Percentiles rank a stretch among this genome's conserved stretches.
Conservation (phyloP, 2,329 filamentous ascomycete species). For the Aureobasidium musti region DNA sequence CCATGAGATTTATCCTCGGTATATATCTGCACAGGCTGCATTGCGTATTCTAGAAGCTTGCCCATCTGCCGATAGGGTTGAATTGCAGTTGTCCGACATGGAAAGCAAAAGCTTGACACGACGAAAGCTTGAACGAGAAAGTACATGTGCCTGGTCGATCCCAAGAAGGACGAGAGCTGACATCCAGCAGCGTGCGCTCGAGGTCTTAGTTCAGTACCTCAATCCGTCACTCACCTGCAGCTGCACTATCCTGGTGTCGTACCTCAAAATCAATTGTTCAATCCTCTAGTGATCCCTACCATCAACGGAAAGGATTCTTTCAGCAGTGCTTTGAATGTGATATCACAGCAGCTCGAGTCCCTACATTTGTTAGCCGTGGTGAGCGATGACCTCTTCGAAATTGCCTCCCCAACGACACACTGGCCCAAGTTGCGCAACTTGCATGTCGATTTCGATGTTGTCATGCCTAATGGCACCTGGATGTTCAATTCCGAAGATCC, state of each 20-base stretch:
- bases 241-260: constrained; percentile 2
- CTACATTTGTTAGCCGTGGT: neutral
- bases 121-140: neutral
- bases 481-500: neutral
- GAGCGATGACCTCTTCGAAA: neutral
- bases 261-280: neutral
- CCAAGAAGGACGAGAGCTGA: neutral
- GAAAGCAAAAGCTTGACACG: neutral
- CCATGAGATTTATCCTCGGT: neutral
- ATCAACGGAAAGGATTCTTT: neutral
- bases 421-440: neutral
- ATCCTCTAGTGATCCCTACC: neutral
- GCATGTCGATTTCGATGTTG: neutral
- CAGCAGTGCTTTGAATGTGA: neutral
- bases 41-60: neutral
- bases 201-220: neutral
- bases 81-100: neutral
- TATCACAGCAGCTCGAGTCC: constrained; percentile 4
- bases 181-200: neutral
- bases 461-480: neutral
- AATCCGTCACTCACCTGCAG: neutral
- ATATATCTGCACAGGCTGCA: neutral
- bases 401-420: neutral
- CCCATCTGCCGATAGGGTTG: neutral
- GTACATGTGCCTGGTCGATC: neutral